Base-by-base conservation (phyloP, 192 early-diverging fungal species). In the Paraglomus occultum region DNA sequence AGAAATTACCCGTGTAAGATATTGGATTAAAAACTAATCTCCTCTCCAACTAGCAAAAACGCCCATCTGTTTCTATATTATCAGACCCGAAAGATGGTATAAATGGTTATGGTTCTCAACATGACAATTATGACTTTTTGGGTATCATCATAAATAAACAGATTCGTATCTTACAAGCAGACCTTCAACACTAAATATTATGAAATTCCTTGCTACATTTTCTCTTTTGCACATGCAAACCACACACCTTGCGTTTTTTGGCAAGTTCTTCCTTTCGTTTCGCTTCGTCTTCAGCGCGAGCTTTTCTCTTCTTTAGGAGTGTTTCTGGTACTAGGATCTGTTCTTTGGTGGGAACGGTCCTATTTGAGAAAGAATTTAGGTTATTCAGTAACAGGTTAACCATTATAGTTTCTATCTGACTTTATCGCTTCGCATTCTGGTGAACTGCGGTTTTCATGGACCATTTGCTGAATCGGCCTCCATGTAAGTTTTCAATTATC, bases 41-140 rank as follows among this genome's bases (percentile, higher is more conserved):
- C 6, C 38, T 6, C 38, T 1, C 17, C 54, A 20, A 31, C 9
- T 50, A 12, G 1, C 17, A 15, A 50, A 50, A 50, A 50, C 11
- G 1, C 4, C 4, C 2, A 15, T 57, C 38, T 66, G 40, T 51
- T 10, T 23, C 55, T 31, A 55, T 75, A 31, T 71, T 76, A 79
- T 91, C 89, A 91, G 89, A 75, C 88, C 89, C 89, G 89, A 91
- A 91, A 91, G 88, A 89, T 89, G 88, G 89, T 81, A 76, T 73
- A 78, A 76, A 67, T 72, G 60, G 72, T 63, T 73, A 71, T 63
- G 46, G 31, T 73, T 70, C 73, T 71, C 83, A 74, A 74, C 65
- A 18, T 74, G 82, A 77, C 83, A 79, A 77, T 77, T 59, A 43
- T 40, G 53, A 64, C 64, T 17, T 70, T 67, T 62, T 44, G 15